phyloP scores from a whole-genome alignment of 140 eudicot species.

The Anethum foeniculum region DNA sequence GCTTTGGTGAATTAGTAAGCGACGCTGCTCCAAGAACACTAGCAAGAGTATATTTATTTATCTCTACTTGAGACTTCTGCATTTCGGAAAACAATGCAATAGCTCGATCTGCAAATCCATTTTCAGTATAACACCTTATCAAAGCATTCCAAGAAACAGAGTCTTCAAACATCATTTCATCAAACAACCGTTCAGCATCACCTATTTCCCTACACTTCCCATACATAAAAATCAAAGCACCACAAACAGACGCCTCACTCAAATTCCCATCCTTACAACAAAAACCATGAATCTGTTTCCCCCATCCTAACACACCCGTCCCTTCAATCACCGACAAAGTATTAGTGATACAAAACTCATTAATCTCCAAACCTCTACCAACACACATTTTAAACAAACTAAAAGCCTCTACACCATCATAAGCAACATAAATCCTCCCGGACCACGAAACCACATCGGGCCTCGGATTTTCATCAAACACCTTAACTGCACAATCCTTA shows the following conservation, averaged over 20 bases:
- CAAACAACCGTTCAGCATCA: conserved; percentile 32
- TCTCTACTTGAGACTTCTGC: conserved; percentile 18
- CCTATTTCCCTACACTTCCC: conserved; percentile 20
- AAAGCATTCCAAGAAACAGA: conserved; percentile 48
- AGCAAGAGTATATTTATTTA: conserved; percentile 29
- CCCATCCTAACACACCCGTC: conserved; percentile 14
- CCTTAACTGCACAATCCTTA: conserved; percentile 21
- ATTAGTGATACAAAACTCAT: conserved; percentile 36
- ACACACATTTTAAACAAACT: conserved; percentile 23
- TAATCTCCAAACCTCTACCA: conserved; percentile 21
- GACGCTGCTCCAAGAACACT: conserved; percentile 40
- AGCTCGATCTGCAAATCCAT: conserved; percentile 20
- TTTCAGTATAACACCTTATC: conserved; percentile 34
- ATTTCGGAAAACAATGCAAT: conserved; percentile 15
- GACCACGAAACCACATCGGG: conserved; percentile 49
- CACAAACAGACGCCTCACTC: conserved; percentile 24
- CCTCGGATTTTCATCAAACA: conserved; percentile 44
- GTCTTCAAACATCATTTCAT: conserved; percentile 30
- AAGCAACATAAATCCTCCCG: conserved; percentile 31
- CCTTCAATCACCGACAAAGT: conserved; percentile 28
- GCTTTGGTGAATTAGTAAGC: conserved; percentile 9
- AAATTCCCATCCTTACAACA: conserved; percentile 29
- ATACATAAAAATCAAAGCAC: conserved; percentile 42
- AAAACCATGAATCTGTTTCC: conserved; percentile 32
- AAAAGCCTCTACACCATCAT: conserved; percentile 36